Conservation (phyloP, 2,329 filamentous ascomycete species). For the Thielaviopsis punctulata region DNA sequence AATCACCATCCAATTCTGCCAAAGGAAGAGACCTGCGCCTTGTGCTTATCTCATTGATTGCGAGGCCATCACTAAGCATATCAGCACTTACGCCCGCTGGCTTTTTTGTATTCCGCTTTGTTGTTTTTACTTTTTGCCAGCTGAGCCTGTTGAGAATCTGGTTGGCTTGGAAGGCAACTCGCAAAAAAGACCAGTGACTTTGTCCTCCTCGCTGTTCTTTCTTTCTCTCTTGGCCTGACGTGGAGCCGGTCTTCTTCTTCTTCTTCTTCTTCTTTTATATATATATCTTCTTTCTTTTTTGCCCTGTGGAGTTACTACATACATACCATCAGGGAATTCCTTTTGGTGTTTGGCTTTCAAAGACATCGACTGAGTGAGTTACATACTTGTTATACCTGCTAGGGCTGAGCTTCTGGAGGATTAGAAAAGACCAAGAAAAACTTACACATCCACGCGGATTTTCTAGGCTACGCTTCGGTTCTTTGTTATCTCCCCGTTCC, state of each 20-base stretch:
- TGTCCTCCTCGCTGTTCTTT: not conserved
- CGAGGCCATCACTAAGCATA: not conserved
- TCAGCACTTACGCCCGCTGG: not conserved
- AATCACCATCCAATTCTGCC: not conserved
- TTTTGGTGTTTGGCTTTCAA: not conserved
- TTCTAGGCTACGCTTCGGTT: not conserved
- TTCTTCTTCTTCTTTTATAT: too few species aligned
- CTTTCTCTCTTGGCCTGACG: not conserved
- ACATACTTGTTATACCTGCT: too few species aligned
- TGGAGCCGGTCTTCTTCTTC: not conserved
- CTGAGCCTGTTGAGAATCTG: not conserved
- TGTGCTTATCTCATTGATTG: not conserved
- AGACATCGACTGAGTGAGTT: not conserved
- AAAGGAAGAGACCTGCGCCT: too few species aligned
- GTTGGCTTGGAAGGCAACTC: not conserved
- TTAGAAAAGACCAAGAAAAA: not conserved
- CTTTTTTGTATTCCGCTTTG: not conserved
- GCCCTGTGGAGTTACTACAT: not conserved
- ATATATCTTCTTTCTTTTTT: not conserved
- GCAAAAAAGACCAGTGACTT: not conserved
- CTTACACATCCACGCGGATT: not conserved
- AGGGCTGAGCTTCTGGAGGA: not conserved
- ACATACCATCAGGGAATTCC: too few species aligned
- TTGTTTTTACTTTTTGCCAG: not conserved
- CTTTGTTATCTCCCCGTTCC: not conserved